Conservation (phyloP, 345 rosid species). For the Eucalyptus tenuipes region DNA sequence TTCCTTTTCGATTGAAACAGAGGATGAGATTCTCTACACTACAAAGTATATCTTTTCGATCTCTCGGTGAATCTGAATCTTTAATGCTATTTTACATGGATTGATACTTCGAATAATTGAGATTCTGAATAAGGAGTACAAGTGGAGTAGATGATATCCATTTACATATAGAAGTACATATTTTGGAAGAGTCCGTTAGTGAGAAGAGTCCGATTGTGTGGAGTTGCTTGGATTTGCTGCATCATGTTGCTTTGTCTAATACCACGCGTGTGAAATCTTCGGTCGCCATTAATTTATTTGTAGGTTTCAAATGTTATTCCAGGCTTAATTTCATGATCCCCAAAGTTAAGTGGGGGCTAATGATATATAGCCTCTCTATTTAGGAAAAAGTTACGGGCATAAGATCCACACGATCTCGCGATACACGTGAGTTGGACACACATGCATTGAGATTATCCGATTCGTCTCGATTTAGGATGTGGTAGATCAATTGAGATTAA, state of each 20-base stretch:
- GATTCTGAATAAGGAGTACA: background rate
- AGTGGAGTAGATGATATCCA: background rate
- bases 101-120: background rate
- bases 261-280: background rate
- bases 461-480: background rate
- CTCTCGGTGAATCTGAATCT: background rate
- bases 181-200: background rate
- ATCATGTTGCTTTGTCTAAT: background rate
- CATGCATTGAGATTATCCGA: background rate
- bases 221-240: background rate
- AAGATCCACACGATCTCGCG: accelerated
- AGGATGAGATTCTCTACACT: background rate
- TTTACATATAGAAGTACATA: background rate
- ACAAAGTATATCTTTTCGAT: background rate
- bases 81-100: background rate
- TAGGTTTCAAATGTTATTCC: background rate
- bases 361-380: background rate
- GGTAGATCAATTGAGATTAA: background rate
- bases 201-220: background rate
- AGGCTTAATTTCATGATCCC: background rate
- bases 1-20: background rate
- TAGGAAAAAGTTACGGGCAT: background rate
- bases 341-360: background rate
- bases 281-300: background rate
- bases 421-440: background rate